Percentiles rank a stretch among this genome's conserved stretches.
Conservation (phyloP, 495 filamentous ascomycete species). For the Podospora conica region DNA sequence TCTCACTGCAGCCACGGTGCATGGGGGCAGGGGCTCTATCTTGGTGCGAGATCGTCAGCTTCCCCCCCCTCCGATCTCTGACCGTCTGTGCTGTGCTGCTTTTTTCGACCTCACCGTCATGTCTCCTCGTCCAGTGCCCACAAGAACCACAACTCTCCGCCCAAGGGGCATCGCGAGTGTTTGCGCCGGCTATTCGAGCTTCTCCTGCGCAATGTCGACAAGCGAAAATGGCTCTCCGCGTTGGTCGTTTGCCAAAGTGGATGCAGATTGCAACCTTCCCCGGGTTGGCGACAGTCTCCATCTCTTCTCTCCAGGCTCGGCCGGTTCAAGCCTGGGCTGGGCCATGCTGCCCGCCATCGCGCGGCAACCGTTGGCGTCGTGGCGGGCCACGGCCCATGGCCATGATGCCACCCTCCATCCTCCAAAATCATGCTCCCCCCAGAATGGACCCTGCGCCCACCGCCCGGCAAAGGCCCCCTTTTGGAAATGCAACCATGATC, state of each 20-base stretch:
- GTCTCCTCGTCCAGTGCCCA: no score
- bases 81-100: not conserved
- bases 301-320: no score
- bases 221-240: not conserved
- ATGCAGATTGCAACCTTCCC: slow-evolving; percentile 6
- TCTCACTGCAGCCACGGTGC: not conserved
- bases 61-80: not conserved
- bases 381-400: not conserved
- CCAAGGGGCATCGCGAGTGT: not conserved
- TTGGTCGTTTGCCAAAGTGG: slow-evolving; percentile 6
- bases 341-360: not conserved
- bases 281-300: not conserved
- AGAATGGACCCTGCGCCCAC: not conserved
- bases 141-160: not conserved
- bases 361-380: not conserved
- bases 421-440: not conserved
- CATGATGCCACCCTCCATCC: not conserved
- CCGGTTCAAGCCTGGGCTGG: not conserved
- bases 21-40: not conserved
- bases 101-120: no score
- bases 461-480: not conserved
- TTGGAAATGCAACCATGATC: slow-evolving; percentile 3
- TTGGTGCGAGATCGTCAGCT: slow-evolving; percentile 2
- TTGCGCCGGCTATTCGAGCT: not conserved
- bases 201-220: slow-evolving; percentile 1